Base-by-base conservation (phyloP, 768 basidiomycete genomes). In the Austroboletus eburneus region DNA sequence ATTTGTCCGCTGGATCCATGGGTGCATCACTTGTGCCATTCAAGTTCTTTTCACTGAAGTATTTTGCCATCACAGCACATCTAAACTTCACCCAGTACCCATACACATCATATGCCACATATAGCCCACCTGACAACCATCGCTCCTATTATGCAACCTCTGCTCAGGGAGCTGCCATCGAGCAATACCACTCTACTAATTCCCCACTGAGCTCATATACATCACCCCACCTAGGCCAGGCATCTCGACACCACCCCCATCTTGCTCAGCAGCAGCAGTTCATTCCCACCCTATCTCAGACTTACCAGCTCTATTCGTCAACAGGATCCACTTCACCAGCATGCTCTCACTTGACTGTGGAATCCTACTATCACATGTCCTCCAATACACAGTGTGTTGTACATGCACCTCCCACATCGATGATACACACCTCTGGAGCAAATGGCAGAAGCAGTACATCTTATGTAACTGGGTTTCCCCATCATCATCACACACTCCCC, bases 291-390 rank as follows among this genome's bases (percentile, higher is more conserved):
- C n/a, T n/a, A n/a, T n/a, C n/a, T n/a, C 73, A 78, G 40, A 49
- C 71, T 5, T 68, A 60, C 46, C 66, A 66, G 23, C 52, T 59
- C 22, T 69, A 71, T 49, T 63, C 68, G 4, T 62, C 56, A 14
- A 54, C 68, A 41, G 55, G 53, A 4, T 56, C 59, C 3, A 52
- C 55, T 43, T 59, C 61, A 24, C 42, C 65, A 20, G 57, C 43
- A 45, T 65, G 54, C 27, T 56, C 57, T 34, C 64, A 52, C 45
- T 54, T 43, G 62, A 66, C 50, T 46, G 61, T 61, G 57, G 55
- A n/a, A n/a, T n/a, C n/a, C n/a, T n/a, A n/a, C n/a, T n/a, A n/a
- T n/a, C n/a, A n/a, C n/a, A n/a, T n/a, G 73, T 52, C 73, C 63
- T 54, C 67, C 54, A 56, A 71, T 35, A 71, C 49, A 55, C 67